A percentile compares a stretch with the other conserved stretches of the same genome.
These are phyloP conservation scores for Crithidia acanthocephali DNA, from an alignment of 208 protist genomes.

Conservation along the genomic window DNA sequence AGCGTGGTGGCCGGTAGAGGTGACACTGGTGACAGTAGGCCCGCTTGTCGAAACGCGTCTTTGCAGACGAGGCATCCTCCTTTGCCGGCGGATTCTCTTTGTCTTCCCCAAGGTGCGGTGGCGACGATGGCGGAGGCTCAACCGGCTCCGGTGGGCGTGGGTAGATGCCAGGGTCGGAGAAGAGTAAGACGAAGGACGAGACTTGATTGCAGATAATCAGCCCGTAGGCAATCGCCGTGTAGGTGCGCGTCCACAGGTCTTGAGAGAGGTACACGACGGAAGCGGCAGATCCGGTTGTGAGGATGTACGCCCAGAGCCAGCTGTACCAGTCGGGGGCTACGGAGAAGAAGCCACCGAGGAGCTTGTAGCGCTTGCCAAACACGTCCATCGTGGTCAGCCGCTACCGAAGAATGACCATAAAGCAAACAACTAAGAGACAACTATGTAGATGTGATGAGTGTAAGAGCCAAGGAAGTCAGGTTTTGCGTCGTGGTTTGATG, in stretches of 20 bases:
- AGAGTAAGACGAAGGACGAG: constrained; percentile 19
- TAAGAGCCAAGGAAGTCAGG: too few relatives aligned
- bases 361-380: constrained; percentile 10
- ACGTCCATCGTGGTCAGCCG: background rate
- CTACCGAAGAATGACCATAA: background rate
- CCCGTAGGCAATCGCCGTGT: constrained; percentile 5
- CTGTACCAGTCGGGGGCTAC: constrained; percentile 37
- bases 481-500: too few relatives aligned
- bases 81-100: too few relatives aligned
- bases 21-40: constrained; percentile 65
- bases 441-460: too few relatives aligned
- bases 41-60: too few relatives aligned
- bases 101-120: too few relatives aligned
- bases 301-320: constrained; percentile 33
- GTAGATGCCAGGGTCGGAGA: constrained; percentile 67
- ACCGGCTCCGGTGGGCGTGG: constrained; percentile 25
- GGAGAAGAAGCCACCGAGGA: constrained; percentile 22
- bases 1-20: constrained; percentile 56
- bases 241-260: constrained; percentile 28
- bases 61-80: too few relatives aligned
- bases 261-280: constrained; percentile 23
- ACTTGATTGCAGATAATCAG: constrained; percentile 25
- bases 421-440: too few relatives aligned
- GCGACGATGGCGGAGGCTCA: background rate
- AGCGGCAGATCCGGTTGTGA: constrained; percentile 15